Evolutionary conservation across 2,329 filamentous ascomycete genomes (phyloP).

Genomic region (Zymoseptoria ardabiliae): DNA sequence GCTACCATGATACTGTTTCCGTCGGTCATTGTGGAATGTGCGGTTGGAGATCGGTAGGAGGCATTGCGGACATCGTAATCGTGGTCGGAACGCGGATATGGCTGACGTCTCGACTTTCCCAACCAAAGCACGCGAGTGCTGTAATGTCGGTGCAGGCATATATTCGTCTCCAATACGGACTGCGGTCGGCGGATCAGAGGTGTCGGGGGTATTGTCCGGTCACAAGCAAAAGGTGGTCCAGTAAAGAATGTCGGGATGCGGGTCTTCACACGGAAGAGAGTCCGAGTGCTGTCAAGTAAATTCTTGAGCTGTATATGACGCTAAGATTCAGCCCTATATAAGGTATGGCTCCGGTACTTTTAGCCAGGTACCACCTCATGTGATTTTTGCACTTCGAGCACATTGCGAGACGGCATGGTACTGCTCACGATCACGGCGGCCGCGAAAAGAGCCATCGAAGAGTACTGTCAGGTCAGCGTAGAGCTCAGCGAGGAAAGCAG

Average conservation of each 20-base stretch:
- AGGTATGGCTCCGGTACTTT: neutral
- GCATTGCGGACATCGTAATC: conserved; percentile 27
- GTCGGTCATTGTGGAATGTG: conserved; percentile 24
- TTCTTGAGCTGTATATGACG: neutral
- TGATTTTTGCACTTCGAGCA: neutral
- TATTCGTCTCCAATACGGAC: conserved; percentile 10
- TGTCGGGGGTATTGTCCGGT: neutral
- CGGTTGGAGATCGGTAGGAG: conserved; percentile 21
- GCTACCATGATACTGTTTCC: conserved; percentile 28
- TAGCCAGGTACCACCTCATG: neutral
- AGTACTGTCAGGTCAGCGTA: conserved; percentile 14
- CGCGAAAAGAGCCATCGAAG: conserved; percentile 56
- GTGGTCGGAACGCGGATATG: conserved; percentile 11
- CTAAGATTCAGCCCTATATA: neutral
- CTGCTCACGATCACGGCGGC: conserved; percentile 67
- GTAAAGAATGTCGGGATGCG: neutral
- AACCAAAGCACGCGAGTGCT: conserved; percentile 30
- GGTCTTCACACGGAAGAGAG: neutral
- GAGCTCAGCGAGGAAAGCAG: conserved; percentile 6
- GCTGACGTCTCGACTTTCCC: conserved; percentile 21
- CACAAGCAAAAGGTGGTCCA: neutral
- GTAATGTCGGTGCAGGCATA: conserved; percentile 27
- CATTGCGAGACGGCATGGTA: conserved; percentile 50
- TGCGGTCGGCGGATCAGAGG: neutral
- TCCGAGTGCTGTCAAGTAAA: neutral